These are phyloP conservation scores for Komagataella mondaviorum DNA, from an alignment of 805 yeast species.

Conservation along the genomic window DNA sequence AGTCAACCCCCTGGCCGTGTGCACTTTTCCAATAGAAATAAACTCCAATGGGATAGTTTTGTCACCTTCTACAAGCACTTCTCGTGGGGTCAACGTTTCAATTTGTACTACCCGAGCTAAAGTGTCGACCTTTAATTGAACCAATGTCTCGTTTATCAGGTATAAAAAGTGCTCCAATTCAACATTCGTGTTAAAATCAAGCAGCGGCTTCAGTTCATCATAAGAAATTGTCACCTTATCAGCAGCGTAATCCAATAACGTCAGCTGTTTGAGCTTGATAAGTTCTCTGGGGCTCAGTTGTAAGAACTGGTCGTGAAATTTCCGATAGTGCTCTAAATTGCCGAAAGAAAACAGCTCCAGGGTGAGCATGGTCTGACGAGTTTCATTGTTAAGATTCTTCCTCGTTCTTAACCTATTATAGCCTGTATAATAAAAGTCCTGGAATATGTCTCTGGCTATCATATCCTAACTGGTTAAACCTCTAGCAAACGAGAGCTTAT, in stretches of 20 bases:
- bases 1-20: neutral
- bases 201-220: neutral
- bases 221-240: neutral
- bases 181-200: neutral
- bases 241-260: conserved; percentile 5
- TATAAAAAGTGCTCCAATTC: neutral
- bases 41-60: neutral
- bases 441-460: neutral
- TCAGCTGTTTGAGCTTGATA: conserved; percentile 10
- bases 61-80: neutral
- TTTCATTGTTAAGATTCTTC: neutral
- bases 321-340: conserved; percentile 8
- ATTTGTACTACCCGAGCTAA: neutral
- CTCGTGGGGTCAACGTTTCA: neutral
- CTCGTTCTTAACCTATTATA: neutral
- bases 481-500: neutral
- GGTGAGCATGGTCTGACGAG: conserved; percentile 2
- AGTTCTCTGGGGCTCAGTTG: conserved; percentile 5
- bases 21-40: neutral
- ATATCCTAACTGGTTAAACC: neutral
- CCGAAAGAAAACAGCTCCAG: conserved; percentile 17
- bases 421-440: neutral
- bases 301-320: neutral
- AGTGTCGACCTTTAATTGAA: neutral
- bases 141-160: neutral